Evolutionary conservation across 805 yeast genomes (phyloP).

Genomic region (Hagleromyces aurorensis): DNA sequence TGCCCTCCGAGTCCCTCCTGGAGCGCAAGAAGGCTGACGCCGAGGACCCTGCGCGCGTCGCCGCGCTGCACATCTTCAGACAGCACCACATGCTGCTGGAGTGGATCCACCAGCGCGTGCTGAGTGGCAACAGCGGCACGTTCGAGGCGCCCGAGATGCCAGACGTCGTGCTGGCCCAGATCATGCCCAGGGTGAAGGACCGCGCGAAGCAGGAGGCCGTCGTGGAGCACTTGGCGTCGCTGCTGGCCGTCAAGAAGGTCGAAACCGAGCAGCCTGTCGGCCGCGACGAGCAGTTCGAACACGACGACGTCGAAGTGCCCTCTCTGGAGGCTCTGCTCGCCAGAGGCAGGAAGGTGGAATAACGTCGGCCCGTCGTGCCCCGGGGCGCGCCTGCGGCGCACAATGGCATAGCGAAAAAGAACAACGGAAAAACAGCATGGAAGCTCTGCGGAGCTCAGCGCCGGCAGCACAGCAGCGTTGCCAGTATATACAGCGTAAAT

Average conservation of each 20-base stretch:
- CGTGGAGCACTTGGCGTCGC: constrained; percentile 6
- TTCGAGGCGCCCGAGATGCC: constrained; percentile 27
- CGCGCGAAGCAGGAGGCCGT: constrained; percentile 6
- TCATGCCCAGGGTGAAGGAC: constrained; percentile 11
- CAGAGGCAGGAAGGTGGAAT: constrained; percentile 8
- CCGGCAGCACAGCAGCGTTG: constrained; percentile 1
- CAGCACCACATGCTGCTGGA: constrained; percentile 22
- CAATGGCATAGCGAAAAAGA: neutral
- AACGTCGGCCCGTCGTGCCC: constrained; percentile 1
- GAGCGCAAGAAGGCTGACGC: constrained; percentile 13
- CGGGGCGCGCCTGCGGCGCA: constrained; percentile 1
- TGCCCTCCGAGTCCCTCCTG: constrained; percentile 11
- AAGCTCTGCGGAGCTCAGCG: neutral
- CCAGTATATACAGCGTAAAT: neutral
- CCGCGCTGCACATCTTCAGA: constrained; percentile 29
- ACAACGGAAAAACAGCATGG: constrained; percentile 1
- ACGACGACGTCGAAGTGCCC: constrained; percentile 14
- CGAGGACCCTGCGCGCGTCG: constrained; percentile 20
- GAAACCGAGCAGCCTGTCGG: constrained; percentile 1
- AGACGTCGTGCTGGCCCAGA: constrained; percentile 13
- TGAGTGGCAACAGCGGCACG: constrained; percentile 11
- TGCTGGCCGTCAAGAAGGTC: constrained; percentile 16
- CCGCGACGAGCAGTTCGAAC: constrained; percentile 8
- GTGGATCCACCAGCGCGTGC: constrained; percentile 18
- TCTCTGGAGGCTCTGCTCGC: constrained; percentile 18